Evolutionary conservation across 1,284 basidiomycete genomes (phyloP), one percentile per base, ranked within the genome.

Genomic region (Leccinum pseudoinsigne): DNA sequence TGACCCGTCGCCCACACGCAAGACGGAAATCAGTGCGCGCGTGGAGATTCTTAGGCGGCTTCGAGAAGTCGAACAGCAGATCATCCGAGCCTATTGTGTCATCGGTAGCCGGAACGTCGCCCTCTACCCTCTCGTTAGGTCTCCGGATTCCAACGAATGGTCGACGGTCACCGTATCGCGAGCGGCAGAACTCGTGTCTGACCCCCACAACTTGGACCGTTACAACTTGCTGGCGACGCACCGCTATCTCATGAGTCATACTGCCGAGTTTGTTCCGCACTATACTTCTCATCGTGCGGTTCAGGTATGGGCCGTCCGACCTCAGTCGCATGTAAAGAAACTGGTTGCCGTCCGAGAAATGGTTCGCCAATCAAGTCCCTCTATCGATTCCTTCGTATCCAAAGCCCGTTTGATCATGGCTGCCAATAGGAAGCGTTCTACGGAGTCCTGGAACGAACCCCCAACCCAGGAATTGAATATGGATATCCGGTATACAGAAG

Each of bases 301-400:
- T 4, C 86, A 88, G 58, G 78, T 71, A 0, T 95, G 96, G 77
- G 73, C 82, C 42, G 84, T 96, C 45, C 87, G 95, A 3, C 90
- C 92, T 1, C 75, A 78, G 34, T 77, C 78, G 0, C 86, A 94
- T 47, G 78, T 92, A 2, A 69, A 82, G 18, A 83, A 83, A 47
- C 74, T 95, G 28, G 61, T 81, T n/a, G 72, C 69, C 1, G 86
- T 95, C 3, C 74, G 74, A 14, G 69, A 78, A 2, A 86, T 92
- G 86, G 77, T 84, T 14, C 75, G 79, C 21, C 70, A 69, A 8
- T 68, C 74, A 50, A 76, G 79, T 60, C 78, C 79, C 5, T 77
- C 79, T 31, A 71, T 95, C 18, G 71, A 78, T 4, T 65, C 69
- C 1, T 97, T 97, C 71, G 76, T 83, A 2, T 69, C 74, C 54